A percentile compares a stretch with the other conserved stretches of the same genome.
Evolutionary conservation across 2,329 filamentous ascomycete species (phyloP).

Genomic region (Tothia fuscella): DNA sequence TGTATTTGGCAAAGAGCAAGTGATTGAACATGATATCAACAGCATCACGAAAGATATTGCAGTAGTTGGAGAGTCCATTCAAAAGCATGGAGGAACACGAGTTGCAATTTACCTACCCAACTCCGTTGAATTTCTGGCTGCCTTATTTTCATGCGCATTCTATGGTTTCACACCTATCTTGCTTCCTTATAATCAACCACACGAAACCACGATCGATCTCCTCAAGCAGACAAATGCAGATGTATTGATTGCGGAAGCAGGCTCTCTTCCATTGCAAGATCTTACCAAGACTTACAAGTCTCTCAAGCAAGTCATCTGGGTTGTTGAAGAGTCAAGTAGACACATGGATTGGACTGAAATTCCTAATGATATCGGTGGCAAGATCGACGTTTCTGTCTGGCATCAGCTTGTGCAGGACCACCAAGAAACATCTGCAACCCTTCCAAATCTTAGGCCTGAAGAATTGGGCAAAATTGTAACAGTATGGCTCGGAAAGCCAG

Average conservation of each 20-base stretch:
- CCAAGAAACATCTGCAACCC: slow-evolving; percentile 39
- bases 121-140: slow-evolving; percentile 73
- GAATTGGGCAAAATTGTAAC: slow-evolving; percentile 44
- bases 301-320: slow-evolving; percentile 74
- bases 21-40: slow-evolving; percentile 57
- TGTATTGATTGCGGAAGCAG: slow-evolving; percentile 71
- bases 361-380: slow-evolving; percentile 61
- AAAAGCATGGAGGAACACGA: slow-evolving; percentile 54
- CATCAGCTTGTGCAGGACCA: slow-evolving; percentile 72
- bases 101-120: slow-evolving; percentile 90
- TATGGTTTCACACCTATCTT: slow-evolving; percentile 77
- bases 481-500: slow-evolving; percentile 48
- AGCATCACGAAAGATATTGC: slow-evolving; percentile 78
- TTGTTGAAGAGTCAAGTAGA: slow-evolving; percentile 77
- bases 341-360: slow-evolving; percentile 95
- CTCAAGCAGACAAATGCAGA: slow-evolving; percentile 65
- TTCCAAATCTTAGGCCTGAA: slow-evolving; percentile 49
- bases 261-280: slow-evolving; percentile 68
- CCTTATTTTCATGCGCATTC: slow-evolving; percentile 81
- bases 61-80: slow-evolving; percentile 65
- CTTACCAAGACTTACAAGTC: slow-evolving; percentile 57
- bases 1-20: slow-evolving; percentile 62
- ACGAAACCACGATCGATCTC: slow-evolving; percentile 57
- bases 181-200: slow-evolving; percentile 67
- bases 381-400: slow-evolving; percentile 80